A percentile compares a stretch with the other conserved stretches of the same genome.
Evolutionary conservation across 2,329 filamentous ascomycete species (phyloP).

Genomic region (Gaeumannomyces tritici): DNA sequence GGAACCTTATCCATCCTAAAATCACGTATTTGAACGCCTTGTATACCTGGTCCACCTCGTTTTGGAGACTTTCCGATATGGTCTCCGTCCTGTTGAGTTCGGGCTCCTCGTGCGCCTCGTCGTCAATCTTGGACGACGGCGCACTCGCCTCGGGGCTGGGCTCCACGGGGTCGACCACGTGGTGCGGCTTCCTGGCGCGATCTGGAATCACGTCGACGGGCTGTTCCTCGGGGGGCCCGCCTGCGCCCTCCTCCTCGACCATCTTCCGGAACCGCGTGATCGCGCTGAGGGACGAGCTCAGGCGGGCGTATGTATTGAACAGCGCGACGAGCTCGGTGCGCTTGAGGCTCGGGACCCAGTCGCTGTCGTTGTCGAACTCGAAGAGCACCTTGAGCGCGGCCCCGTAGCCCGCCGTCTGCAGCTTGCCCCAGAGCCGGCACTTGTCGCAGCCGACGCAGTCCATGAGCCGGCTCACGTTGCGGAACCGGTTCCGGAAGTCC

Average conservation of each 20-base stretch:
- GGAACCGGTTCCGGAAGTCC: slow-evolving; percentile 93
- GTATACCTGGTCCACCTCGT: slow-evolving; percentile 56
- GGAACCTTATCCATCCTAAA: slow-evolving; percentile 59
- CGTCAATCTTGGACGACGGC: slow-evolving; percentile 20
- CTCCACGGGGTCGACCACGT: slow-evolving; percentile 20
- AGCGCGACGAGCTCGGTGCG: slow-evolving; percentile 89
- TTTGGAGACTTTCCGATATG: slow-evolving; percentile 46
- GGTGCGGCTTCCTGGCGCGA: slow-evolving; percentile 32
- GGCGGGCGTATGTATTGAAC: slow-evolving; percentile 85
- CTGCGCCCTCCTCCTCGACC: slow-evolving; percentile 32
- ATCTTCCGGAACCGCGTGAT: slow-evolving; percentile 61
- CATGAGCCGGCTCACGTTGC: slow-evolving; percentile 95
- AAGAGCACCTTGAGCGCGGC: slow-evolving; percentile 93
- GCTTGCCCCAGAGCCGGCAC: slow-evolving; percentile 93
- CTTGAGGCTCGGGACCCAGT: slow-evolving; percentile 56
- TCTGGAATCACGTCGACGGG: slow-evolving; percentile 20
- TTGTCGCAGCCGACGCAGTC: slow-evolving; percentile 99
- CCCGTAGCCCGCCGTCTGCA: slow-evolving; percentile 91
- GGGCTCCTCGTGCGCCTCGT: slow-evolving; percentile 25
- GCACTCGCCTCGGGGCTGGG: not conserved
- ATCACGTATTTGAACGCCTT: slow-evolving; percentile 58
- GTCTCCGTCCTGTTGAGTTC: slow-evolving; percentile 26
- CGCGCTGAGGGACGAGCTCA: slow-evolving; percentile 70
- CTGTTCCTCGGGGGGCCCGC: slow-evolving; percentile 10
- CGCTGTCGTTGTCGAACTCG: slow-evolving; percentile 63